Conservation (phyloP, 352 stramenopile species). For the Thraustochytrium sp. region DNA sequence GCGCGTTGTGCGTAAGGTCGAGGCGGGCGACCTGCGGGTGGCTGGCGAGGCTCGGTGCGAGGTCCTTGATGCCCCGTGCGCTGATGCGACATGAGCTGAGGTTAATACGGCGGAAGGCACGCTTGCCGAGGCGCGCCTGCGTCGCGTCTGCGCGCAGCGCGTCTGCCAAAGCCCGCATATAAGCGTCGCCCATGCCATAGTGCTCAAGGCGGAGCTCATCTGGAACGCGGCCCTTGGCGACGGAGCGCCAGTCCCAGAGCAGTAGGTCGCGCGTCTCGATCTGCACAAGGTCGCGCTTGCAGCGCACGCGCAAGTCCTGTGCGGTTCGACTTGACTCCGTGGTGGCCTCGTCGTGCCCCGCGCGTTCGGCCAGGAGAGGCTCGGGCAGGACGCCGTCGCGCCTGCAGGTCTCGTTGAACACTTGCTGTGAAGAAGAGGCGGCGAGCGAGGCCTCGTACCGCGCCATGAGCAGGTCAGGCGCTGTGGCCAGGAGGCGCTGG, state of each 20-base stretch:
- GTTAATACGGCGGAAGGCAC: background rate
- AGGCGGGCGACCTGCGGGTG: background rate
- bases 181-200: background rate
- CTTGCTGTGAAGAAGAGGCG: background rate
- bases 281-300: background rate
- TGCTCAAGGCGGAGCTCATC: constrained; percentile 34
- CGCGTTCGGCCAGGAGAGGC: background rate
- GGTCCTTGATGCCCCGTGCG: background rate
- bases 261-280: background rate
- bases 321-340: constrained; percentile 1
- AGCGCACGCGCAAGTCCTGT: background rate
- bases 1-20: background rate
- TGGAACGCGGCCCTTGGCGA: background rate
- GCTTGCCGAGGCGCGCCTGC: background rate
- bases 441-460: background rate
- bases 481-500: background rate
- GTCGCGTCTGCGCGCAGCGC: background rate
- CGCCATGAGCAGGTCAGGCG: background rate
- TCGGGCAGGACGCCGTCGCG: background rate
- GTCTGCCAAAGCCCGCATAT: background rate
- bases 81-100: background rate
- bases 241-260: background rate
- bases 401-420: background rate
- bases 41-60: background rate
- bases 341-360: background rate